Evolutionary conservation across 108 stramenopile species (phyloP).

Genomic region (Skeletonema tropicum): DNA sequence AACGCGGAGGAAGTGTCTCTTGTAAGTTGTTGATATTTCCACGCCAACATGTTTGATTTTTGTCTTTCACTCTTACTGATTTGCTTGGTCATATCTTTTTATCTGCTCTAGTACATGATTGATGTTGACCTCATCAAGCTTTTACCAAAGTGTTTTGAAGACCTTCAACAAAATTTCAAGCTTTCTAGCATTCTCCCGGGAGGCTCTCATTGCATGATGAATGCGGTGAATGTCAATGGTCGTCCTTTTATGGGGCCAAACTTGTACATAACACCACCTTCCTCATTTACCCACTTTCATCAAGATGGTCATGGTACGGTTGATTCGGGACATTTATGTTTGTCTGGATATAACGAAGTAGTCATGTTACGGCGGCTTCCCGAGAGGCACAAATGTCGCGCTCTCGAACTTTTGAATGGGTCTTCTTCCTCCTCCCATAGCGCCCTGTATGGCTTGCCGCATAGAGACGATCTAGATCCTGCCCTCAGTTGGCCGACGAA

Average conservation of each 20-base stretch:
- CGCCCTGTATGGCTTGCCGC: constrained; percentile 72
- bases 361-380: constrained; percentile 80
- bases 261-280: constrained; percentile 30
- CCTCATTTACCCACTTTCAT: constrained; percentile 80
- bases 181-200: constrained; percentile 72
- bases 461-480: constrained; percentile 57
- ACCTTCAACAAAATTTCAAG: constrained; percentile 63
- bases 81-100: background rate
- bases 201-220: constrained; percentile 86
- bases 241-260: constrained; percentile 89
- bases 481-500: constrained; percentile 68
- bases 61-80: background rate
- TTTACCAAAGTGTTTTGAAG: constrained; percentile 48
- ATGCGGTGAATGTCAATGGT: constrained; percentile 62
- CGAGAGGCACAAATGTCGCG: constrained; percentile 74
- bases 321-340: constrained; percentile 80
- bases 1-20: constrained; percentile 53
- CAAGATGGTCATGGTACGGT: constrained; percentile 90
- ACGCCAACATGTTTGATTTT: background rate
- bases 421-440: constrained; percentile 40
- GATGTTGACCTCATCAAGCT: constrained; percentile 70
- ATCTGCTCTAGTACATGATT: constrained; percentile 61
- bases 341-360: constrained; percentile 84
- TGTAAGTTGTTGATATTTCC: constrained; percentile 19
- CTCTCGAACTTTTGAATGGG: constrained; percentile 49